Evolutionary conservation across 2,329 filamentous ascomycete genomes (phyloP).

Genomic region (Botrytis medusae): DNA sequence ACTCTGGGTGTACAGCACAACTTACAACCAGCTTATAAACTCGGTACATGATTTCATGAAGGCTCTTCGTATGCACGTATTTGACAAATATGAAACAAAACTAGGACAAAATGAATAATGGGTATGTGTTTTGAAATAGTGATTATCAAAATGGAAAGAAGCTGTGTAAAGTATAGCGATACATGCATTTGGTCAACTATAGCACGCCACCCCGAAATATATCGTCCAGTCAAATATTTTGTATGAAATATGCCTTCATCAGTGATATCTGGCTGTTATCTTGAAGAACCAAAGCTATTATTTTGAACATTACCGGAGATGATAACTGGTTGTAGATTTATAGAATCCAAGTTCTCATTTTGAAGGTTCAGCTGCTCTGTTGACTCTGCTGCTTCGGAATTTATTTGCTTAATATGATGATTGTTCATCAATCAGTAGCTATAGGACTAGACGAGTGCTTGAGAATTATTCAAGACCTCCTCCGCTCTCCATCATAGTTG

Average conservation of each 20-base stretch:
- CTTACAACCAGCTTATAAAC: too few species aligned
- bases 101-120: not conserved
- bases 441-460: not conserved
- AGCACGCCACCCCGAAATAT: not conserved
- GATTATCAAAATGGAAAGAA: not conserved
- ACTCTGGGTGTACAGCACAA: not conserved
- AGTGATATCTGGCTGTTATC: not conserved
- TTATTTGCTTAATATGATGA: not conserved
- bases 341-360: not conserved
- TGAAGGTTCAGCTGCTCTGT: not conserved
- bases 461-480: not conserved
- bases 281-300: not conserved
- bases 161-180: too few species aligned
- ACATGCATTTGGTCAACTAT: not conserved
- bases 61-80: not conserved
- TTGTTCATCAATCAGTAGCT: not conserved
- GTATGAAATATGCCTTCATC: not conserved
- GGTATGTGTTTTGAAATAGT: not conserved
- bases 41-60: not conserved
- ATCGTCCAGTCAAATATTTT: not conserved
- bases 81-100: not conserved
- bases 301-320: not conserved
- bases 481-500: not conserved
- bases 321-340: not conserved
- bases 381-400: not conserved